These are phyloP conservation scores for Hsuehochloa calcarea DNA, from an alignment of 176 grass and related monocot species.

Conservation along the genomic window DNA sequence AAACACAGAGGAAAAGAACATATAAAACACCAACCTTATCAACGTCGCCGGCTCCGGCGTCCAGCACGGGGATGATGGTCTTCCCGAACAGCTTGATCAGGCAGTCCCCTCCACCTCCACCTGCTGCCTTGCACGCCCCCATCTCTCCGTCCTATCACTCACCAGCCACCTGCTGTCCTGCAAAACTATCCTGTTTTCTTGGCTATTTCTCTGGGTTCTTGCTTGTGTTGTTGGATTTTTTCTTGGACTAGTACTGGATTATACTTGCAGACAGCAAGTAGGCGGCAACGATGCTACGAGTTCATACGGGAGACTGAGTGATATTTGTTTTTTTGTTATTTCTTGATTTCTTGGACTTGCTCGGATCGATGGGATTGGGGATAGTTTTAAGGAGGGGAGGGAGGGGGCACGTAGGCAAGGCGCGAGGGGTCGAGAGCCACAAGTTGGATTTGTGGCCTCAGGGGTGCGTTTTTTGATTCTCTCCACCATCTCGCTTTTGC, in stretches of 20 bases:
- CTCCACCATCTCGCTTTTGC: slow-evolving; percentile 20
- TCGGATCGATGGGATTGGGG: slow-evolving; percentile 18
- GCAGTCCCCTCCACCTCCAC: slow-evolving; percentile 32
- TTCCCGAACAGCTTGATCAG: slow-evolving; percentile 83
- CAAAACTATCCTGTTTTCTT: background rate
- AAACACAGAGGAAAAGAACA: background rate
- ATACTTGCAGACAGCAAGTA: background rate
- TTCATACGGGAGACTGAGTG: background rate
- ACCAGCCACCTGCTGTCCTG: background rate
- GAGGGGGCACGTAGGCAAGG: slow-evolving; percentile 40
- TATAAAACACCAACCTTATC: slow-evolving; percentile 35
- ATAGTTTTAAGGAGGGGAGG: slow-evolving; percentile 45
- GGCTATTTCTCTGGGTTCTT: background rate
- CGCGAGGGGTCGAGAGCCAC: slow-evolving; percentile 59
- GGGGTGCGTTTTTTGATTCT: slow-evolving; percentile 66
- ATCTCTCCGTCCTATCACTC: slow-evolving; percentile 6
- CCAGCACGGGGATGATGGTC: slow-evolving; percentile 69
- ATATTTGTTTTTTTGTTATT: background rate
- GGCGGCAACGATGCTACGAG: background rate
- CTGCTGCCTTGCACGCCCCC: slow-evolving; percentile 30
- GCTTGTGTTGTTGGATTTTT: background rate
- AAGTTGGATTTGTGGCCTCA: slow-evolving; percentile 73
- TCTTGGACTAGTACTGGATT: background rate
- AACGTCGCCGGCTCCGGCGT: slow-evolving; percentile 8
- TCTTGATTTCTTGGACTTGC: background rate